phyloP scores from a whole-genome alignment of 75 land plant species.

The Selaginella moellendorffii region DNA sequence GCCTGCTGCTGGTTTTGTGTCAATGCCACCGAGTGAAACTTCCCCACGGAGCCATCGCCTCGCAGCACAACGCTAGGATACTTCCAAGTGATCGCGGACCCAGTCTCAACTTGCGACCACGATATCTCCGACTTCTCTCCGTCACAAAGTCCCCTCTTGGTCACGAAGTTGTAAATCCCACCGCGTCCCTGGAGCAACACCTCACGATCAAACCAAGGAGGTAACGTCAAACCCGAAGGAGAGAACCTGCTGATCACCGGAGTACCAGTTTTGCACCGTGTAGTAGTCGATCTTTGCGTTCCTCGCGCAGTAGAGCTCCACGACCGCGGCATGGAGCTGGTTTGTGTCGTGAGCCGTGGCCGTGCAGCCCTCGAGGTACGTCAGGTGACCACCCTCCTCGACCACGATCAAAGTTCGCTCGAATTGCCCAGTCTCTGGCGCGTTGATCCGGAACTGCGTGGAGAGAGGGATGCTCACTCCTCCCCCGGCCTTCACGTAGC shows the following conservation, averaged over 20 bases:
- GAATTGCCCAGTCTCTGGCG: not conserved
- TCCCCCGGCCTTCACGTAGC: not conserved
- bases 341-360: not conserved
- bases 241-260: not conserved
- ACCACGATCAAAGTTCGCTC: not conserved
- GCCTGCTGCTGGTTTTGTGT: not conserved
- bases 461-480: not conserved
- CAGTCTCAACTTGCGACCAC: not conserved
- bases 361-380: slow-evolving; percentile 1
- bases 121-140: not conserved
- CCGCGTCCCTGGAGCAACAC: too few relatives aligned
- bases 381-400: not conserved
- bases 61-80: too few relatives aligned
- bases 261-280: not conserved
- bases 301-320: slow-evolving; percentile 9
- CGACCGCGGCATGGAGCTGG: not conserved
- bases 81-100: not conserved
- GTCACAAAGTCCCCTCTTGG: not conserved
- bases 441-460: not conserved
- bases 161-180: slow-evolving; percentile 8
- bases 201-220: too few relatives aligned
- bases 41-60: not conserved
- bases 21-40: not conserved
- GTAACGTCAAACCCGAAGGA: too few relatives aligned
- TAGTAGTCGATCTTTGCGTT: not conserved